These are phyloP conservation scores for Jamesozyma jinghongensis DNA, from an alignment of 805 yeast species.

Conservation along the genomic window DNA sequence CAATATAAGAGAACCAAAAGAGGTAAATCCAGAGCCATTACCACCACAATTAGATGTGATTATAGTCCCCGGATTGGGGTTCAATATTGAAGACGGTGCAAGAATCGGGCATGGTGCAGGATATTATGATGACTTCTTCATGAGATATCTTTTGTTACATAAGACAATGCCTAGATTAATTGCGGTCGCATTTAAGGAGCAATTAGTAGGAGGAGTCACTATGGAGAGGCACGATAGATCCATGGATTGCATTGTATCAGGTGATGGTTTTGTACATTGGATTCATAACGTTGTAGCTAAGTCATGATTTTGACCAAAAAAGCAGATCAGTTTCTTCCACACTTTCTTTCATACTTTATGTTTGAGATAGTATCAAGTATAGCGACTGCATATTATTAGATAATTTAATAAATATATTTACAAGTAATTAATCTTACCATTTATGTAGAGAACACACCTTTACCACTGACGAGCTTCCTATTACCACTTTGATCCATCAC, in stretches of 20 bases:
- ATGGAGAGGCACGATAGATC: constrained; percentile 25
- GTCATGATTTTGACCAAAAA: no score
- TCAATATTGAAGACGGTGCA: constrained; percentile 33
- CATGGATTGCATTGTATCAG: constrained; percentile 26
- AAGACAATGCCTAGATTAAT: constrained; percentile 20
- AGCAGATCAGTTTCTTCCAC: no score
- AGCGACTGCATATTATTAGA: no score
- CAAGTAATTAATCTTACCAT: background rate
- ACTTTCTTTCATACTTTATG: no score
- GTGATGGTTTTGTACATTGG: constrained; percentile 20
- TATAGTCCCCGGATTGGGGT: constrained; percentile 81
- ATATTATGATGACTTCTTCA: constrained; percentile 71
- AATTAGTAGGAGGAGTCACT: constrained; percentile 17
- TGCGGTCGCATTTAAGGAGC: constrained; percentile 27
- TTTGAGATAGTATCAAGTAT: no score
- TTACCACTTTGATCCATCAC: constrained; percentile 45
- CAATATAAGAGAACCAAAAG: constrained; percentile 56
- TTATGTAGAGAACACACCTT: constrained; percentile 35
- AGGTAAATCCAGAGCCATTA: constrained; percentile 18
- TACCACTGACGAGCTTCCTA: constrained; percentile 47
- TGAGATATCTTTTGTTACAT: constrained; percentile 33
- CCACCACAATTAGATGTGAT: constrained; percentile 51
- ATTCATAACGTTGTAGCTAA: no score
- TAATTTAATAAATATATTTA: background rate
- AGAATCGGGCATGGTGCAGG: constrained; percentile 93